Percentiles rank a stretch among this genome's conserved stretches.
These are phyloP conservation scores for Pythium apleroticum DNA, from an alignment of 352 stramenopile genomes.

Conservation along the genomic window DNA sequence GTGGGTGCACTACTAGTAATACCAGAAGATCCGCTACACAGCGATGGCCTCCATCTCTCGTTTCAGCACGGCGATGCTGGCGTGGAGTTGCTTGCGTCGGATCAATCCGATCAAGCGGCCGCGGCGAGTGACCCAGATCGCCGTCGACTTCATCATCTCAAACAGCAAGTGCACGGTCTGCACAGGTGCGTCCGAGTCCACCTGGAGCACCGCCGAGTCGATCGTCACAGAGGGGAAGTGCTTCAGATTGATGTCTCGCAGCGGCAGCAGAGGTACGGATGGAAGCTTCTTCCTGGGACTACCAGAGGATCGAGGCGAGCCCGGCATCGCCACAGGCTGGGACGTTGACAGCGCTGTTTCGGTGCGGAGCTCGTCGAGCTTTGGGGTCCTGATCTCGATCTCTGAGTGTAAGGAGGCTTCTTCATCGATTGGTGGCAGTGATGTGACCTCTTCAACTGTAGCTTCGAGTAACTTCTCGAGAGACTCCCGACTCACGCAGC, in stretches of 20 bases:
- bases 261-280: background rate
- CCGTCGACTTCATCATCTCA: slow-evolving; percentile 52
- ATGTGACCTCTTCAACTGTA: slow-evolving; percentile 9
- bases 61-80: slow-evolving; percentile 35
- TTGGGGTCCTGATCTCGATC: background rate
- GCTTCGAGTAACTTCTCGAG: slow-evolving; percentile 23
- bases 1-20: background rate
- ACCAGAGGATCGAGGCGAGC: background rate
- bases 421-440: slow-evolving; percentile 18
- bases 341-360: background rate
- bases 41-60: slow-evolving; percentile 14
- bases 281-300: background rate
- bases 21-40: slow-evolving; percentile 14
- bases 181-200: slow-evolving; percentile 51
- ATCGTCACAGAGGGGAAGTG: slow-evolving; percentile 31
- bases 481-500: slow-evolving; percentile 36
- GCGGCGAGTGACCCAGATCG: slow-evolving; percentile 37
- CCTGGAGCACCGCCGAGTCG: slow-evolving; percentile 55
- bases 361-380: background rate
- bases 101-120: slow-evolving; percentile 58
- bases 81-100: slow-evolving; percentile 46
- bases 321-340: too few species aligned
- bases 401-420: background rate
- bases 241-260: slow-evolving; percentile 25
- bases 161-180: slow-evolving; percentile 73